Base-by-base conservation (phyloP, 2,329 filamentous ascomycete species). In the Arthrobotrys sinensis region DNA sequence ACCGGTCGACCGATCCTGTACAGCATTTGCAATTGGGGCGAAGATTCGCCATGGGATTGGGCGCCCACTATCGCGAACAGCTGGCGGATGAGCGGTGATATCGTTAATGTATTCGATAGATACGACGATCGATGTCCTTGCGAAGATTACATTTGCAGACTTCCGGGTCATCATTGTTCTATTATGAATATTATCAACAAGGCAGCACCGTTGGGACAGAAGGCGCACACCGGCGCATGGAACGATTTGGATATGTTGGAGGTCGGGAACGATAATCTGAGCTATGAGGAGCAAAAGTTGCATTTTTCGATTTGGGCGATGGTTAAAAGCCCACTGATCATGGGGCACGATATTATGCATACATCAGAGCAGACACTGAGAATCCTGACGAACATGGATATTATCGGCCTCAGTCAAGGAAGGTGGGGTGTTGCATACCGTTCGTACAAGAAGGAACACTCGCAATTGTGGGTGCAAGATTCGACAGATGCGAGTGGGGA, bases 1-100 rank as follows among this genome's bases (percentile, higher is more conserved):
- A 79, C 76, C 5, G 75, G 75, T 10, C 53, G 79, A n/a, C 67
- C 68, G 12, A 89, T 89, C 28, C 81, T 87, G 1, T 89, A 86
- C 82, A 87, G 85, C 14, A 82, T 89, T 16, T 89, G 88, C 81
- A 85, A 87, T 38, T 89, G 88, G 88, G 88, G 88, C 85, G 76
- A 81, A 81, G n/a, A 89, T 87, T 88, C 88, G 86, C 24, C 86
- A 85, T 76, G 80, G 82, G 14, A 86, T 85, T 2, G 87, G 75
- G 86, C 10, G 85, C 86, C 77, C 85, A 85, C 40, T 87, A 84
- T 85, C 83, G 84, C 80, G 86, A 76, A 80, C 45, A 81, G 79
- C 62, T 88, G 84, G 85, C 84, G 84, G 77, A 87, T 85, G 83
- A 85, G 84, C 73, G 83, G 82, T 1, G 86, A 87, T 80, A 87